phyloP scores from a whole-genome alignment of 345 rosid species.

The Gynandropsis gynandra region DNA sequence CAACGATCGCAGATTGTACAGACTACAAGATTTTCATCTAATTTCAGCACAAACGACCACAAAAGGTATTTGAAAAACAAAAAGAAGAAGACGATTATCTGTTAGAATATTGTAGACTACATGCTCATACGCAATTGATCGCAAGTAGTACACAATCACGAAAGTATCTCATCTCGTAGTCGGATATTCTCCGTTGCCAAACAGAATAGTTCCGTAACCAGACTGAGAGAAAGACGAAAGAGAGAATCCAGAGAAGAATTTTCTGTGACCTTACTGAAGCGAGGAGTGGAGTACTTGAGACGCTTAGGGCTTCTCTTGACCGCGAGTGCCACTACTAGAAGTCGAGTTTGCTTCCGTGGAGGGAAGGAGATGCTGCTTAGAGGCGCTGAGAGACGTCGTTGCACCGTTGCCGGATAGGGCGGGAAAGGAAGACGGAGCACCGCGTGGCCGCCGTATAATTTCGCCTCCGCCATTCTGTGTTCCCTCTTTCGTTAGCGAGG shows the following conservation, averaged over 20 bases:
- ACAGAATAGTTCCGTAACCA: not conserved
- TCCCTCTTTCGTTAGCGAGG: not conserved
- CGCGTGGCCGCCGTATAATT: slow-evolving; percentile 13
- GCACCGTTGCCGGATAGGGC: no score
- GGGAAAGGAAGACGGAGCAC: slow-evolving; percentile 20
- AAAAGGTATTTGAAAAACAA: no score
- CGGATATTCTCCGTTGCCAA: not conserved
- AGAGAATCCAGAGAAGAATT: not conserved
- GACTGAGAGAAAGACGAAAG: not conserved
- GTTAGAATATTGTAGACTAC: no score
- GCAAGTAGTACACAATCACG: no score
- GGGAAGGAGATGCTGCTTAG: slow-evolving; percentile 23
- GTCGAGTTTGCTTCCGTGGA: slow-evolving; percentile 21
- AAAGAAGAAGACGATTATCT: no score
- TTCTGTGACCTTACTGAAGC: slow-evolving; percentile 49
- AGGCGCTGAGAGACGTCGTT: slow-evolving; percentile 15
- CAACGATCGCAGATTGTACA: no score
- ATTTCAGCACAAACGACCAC: no score
- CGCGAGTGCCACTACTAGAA: slow-evolving; percentile 38
- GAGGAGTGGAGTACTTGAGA: slow-evolving; percentile 79
- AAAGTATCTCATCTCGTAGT: not conserved
- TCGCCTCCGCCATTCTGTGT: slow-evolving; percentile 27
- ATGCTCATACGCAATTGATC: no score
- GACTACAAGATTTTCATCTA: no score
- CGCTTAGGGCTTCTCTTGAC: slow-evolving; percentile 87